phyloP scores from a whole-genome alignment of 2,329 filamentous ascomycete genomes.

The Hypomyces perniciosus region DNA sequence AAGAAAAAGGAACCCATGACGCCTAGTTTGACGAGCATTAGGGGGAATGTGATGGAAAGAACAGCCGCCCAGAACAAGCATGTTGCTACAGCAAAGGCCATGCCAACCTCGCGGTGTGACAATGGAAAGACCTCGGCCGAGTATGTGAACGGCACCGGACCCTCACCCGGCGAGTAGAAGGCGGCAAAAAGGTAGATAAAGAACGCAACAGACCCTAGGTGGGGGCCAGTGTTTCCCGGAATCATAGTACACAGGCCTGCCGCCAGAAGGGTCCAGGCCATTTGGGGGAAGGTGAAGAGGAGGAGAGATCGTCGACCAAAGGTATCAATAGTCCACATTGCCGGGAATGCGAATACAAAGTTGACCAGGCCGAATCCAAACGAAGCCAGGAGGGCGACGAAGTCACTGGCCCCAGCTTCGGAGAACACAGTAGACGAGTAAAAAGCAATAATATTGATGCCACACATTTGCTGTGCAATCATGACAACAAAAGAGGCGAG shows the following conservation, averaged over 20 bases:
- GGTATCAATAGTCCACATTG: constrained; percentile 54
- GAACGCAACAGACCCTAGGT: constrained; percentile 43
- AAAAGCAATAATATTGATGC: constrained; percentile 69
- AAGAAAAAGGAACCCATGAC: constrained; percentile 47
- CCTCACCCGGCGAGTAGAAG: constrained; percentile 51
- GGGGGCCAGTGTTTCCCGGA: constrained; percentile 28
- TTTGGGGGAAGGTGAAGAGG: constrained; percentile 37
- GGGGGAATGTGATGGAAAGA: constrained; percentile 57
- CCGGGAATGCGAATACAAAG: constrained; percentile 53
- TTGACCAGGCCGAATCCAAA: constrained; percentile 54
- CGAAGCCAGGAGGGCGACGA: constrained; percentile 53
- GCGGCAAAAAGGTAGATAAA: constrained; percentile 53
- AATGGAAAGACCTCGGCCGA: constrained; percentile 65
- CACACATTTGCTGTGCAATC: constrained; percentile 69
- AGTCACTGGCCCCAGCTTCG: constrained; percentile 49
- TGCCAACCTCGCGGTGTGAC: constrained; percentile 64
- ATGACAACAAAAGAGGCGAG: constrained; percentile 74
- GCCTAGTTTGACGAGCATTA: constrained; percentile 42
- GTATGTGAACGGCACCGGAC: constrained; percentile 63
- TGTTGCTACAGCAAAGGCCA: constrained; percentile 63
- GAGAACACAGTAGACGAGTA: constrained; percentile 61
- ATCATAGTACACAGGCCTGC: constrained; percentile 48
- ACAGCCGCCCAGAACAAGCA: constrained; percentile 57
- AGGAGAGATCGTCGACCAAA: constrained; percentile 49
- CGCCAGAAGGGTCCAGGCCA: constrained; percentile 35